Percentiles rank a stretch among this genome's conserved stretches.
Conservation (phyloP, 2,329 filamentous ascomycete species). For the Colletotrichum agaves region DNA sequence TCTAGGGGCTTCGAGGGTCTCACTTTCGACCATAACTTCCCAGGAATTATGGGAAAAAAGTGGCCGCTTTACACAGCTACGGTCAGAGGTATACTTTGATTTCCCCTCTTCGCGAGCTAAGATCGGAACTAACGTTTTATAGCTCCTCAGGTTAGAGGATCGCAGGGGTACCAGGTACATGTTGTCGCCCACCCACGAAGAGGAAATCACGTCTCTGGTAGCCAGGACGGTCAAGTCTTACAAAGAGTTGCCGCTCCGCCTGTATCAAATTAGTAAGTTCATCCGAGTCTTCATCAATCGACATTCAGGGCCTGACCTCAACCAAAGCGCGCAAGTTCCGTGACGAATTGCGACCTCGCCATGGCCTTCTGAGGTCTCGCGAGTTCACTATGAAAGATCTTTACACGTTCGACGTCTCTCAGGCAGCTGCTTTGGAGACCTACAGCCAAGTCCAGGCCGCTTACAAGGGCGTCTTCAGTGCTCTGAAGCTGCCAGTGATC, state of each 20-base stretch:
- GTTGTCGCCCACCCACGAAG: slow-evolving; percentile 93
- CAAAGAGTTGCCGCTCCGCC: slow-evolving; percentile 82
- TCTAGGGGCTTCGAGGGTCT: slow-evolving; percentile 80
- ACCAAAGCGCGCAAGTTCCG: slow-evolving; percentile 87
- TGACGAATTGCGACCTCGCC: slow-evolving; percentile 88
- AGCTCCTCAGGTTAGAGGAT: slow-evolving; percentile 85
- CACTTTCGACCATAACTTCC: slow-evolving; percentile 86
- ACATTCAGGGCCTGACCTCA: slow-evolving; percentile 17
- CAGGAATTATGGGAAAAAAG: slow-evolving; percentile 85
- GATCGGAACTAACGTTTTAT: slow-evolving; percentile 38
- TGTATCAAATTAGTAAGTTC: slow-evolving; percentile 86
- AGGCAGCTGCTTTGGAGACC: slow-evolving; percentile 77
- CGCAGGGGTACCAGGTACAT: slow-evolving; percentile 80
- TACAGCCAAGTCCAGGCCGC: slow-evolving; percentile 79
- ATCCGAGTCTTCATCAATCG: background rate
- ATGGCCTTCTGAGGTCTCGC: slow-evolving; percentile 85
- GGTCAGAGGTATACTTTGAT: background rate
- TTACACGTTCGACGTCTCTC: slow-evolving; percentile 87
- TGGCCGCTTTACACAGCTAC: slow-evolving; percentile 62
- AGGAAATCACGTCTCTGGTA: slow-evolving; percentile 91
- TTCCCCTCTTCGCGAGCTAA: background rate
- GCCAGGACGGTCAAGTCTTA: slow-evolving; percentile 80
- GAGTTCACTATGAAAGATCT: slow-evolving; percentile 99
- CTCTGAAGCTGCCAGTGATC: slow-evolving; percentile 84
- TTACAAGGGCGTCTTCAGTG: slow-evolving; percentile 82